phyloP scores from a whole-genome alignment of 2,329 filamentous ascomycete genomes.

The Xylaria sp. region DNA sequence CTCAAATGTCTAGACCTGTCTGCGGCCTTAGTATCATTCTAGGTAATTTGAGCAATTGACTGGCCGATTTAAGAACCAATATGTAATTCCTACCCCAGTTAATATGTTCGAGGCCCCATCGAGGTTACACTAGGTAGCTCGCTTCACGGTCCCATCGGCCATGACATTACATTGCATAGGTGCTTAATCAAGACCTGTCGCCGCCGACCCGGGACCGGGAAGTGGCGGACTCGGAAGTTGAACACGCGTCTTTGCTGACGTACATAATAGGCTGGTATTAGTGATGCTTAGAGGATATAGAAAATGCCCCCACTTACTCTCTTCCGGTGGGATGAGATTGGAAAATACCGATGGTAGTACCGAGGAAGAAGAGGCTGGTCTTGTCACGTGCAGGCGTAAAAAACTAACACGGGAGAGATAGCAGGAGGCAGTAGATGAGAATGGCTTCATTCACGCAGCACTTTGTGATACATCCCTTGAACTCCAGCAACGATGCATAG shows the following conservation, averaged over 20 bases:
- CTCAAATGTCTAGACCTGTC: no score
- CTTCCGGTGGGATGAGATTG: background rate
- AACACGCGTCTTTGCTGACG: slow-evolving; percentile 27
- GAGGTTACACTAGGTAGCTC: background rate
- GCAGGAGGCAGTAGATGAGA: background rate
- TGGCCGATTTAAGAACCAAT: background rate
- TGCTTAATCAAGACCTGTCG: no score
- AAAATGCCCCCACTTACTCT: background rate
- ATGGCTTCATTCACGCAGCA: slow-evolving; percentile 13
- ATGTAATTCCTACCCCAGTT: background rate
- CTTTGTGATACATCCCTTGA: slow-evolving; percentile 12
- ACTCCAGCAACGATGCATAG: slow-evolving; percentile 24
- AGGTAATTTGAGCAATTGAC: background rate
- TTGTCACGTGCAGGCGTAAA: background rate
- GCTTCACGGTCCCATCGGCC: background rate
- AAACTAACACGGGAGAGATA: background rate
- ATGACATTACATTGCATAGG: no score
- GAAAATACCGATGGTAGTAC: background rate
- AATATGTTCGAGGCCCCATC: background rate
- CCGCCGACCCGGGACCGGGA: background rate
- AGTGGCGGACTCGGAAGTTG: slow-evolving; percentile 6
- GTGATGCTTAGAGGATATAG: background rate
- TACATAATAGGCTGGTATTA: background rate
- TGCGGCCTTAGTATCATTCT: no score
- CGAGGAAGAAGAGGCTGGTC: background rate